A percentile compares a stretch with the other conserved stretches of the same genome.
These are phyloP conservation scores for Fraxinus excelsior DNA, from an alignment of 257 asterid species.

Conservation along the genomic window DNA sequence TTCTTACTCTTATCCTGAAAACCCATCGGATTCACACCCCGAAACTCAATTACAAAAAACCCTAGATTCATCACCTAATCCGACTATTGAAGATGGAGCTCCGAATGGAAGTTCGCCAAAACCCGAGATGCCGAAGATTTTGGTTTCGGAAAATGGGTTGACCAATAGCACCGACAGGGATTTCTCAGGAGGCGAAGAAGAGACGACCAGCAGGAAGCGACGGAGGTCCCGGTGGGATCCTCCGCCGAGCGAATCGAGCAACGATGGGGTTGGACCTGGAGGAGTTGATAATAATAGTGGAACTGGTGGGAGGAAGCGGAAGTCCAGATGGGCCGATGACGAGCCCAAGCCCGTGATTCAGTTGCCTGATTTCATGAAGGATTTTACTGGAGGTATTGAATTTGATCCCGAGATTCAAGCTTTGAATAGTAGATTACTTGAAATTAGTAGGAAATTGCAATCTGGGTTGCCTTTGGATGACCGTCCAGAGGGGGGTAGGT, in stretches of 20 bases:
- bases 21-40: constrained; percentile 29
- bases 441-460: constrained; percentile 84
- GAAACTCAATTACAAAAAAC: constrained; percentile 55
- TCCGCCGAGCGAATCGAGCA: constrained; percentile 44
- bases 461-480: constrained; percentile 87
- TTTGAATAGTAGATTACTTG: constrained; percentile 77
- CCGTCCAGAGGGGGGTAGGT: constrained; percentile 86
- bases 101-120: constrained; percentile 30
- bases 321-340: constrained; percentile 95
- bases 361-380: constrained; percentile 64
- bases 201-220: constrained; percentile 66
- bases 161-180: constrained; percentile 77
- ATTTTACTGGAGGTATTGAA: constrained; percentile 9
- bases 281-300: constrained; percentile 44
- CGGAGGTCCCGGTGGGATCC: constrained; percentile 93
- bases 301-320: constrained; percentile 74
- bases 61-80: constrained; percentile 43
- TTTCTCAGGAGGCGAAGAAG: constrained; percentile 89
- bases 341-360: constrained; percentile 58
- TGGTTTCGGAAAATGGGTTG: constrained; percentile 64
- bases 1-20: constrained; percentile 19
- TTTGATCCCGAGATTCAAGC: constrained; percentile 77
- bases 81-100: constrained; percentile 22
- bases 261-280: constrained; percentile 33
- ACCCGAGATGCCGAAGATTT: constrained; percentile 46